Evolutionary conservation across 1,284 basidiomycete species (phyloP).

Genomic region (Fomitopsis palustris): DNA sequence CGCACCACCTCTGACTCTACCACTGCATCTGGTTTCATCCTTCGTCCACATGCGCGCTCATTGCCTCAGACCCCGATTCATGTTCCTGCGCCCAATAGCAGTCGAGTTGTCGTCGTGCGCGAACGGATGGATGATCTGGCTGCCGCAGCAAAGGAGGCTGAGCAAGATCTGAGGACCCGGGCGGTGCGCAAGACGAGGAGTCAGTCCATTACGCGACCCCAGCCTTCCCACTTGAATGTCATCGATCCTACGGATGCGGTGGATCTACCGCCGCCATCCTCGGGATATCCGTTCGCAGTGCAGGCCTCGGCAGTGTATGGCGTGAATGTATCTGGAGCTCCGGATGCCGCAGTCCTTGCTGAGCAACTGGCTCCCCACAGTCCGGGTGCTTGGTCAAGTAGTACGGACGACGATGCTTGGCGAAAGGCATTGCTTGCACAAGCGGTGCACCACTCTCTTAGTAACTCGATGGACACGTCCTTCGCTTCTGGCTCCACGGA

Average conservation of each 20-base stretch:
- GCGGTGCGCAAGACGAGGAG: conserved; percentile 29
- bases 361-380: conserved; percentile 66
- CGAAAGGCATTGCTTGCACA: conserved; percentile 65
- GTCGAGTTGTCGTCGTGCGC: conserved; percentile 72
- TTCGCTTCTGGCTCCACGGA: conserved; percentile 20
- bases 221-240: conserved; percentile 43
- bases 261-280: conserved; percentile 63
- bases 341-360: conserved; percentile 68
- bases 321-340: conserved; percentile 64
- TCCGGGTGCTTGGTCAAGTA: conserved; percentile 54
- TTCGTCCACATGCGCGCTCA: conserved; percentile 37
- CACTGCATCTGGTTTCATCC: conserved; percentile 35
- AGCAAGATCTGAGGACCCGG: conserved; percentile 61
- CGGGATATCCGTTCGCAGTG: conserved; percentile 66
- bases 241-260: conserved; percentile 81
- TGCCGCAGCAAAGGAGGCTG: conserved; percentile 66
- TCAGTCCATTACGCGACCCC: conserved; percentile 25
- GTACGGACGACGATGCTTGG: conserved; percentile 60
- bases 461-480: conserved; percentile 43
- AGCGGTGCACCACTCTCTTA: conserved; percentile 72
- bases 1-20: conserved; percentile 63
- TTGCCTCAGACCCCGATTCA: conserved; percentile 34
- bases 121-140: conserved; percentile 71
- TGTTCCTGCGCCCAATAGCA: conserved; percentile 33
- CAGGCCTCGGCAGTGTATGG: conserved; percentile 69